Conservation (phyloP, 371 early-diverging fungal genomes). For the Lichtheimia corymbifera region DNA sequence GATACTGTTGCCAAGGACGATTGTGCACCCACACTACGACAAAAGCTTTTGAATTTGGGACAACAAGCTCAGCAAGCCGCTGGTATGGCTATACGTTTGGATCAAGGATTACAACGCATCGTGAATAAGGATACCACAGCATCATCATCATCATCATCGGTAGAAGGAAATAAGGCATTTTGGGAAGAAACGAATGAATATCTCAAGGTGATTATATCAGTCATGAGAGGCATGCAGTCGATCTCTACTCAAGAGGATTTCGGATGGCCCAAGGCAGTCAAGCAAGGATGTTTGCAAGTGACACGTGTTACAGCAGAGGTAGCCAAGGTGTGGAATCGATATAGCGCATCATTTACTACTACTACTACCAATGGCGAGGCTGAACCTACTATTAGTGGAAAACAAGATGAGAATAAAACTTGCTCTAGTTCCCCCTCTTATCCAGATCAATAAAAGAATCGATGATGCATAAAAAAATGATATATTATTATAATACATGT, state of each 20-base stretch:
- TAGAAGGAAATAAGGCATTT: constrained; percentile 18
- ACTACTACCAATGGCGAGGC: no score
- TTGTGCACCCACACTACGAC: constrained; percentile 18
- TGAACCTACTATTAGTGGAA: no score
- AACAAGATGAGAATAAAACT: no score
- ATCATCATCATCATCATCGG: neutral
- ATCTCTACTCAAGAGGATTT: constrained; percentile 49
- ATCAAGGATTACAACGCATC: constrained; percentile 25
- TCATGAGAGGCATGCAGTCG: constrained; percentile 40
- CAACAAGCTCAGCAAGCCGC: constrained; percentile 29
- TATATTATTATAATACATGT: neutral
- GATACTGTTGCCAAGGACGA: constrained; percentile 16
- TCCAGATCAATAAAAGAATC: neutral
- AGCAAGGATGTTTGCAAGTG: constrained; percentile 48
- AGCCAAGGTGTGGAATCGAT: constrained; percentile 46
- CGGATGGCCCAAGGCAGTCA: constrained; percentile 42
- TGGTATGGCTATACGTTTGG: constrained; percentile 26
- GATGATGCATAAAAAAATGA: no score
- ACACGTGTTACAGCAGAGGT: constrained; percentile 54
- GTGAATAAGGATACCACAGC: constrained; percentile 22
- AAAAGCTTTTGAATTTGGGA: constrained; percentile 24
- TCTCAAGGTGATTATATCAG: constrained; percentile 43
- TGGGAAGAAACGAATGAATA: constrained; percentile 48
- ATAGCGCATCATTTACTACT: constrained; percentile 27
- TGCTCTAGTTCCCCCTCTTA: neutral